These are phyloP conservation scores for Wallacemonas sp. DNA, from an alignment of 208 protist species.

Conservation along the genomic window DNA sequence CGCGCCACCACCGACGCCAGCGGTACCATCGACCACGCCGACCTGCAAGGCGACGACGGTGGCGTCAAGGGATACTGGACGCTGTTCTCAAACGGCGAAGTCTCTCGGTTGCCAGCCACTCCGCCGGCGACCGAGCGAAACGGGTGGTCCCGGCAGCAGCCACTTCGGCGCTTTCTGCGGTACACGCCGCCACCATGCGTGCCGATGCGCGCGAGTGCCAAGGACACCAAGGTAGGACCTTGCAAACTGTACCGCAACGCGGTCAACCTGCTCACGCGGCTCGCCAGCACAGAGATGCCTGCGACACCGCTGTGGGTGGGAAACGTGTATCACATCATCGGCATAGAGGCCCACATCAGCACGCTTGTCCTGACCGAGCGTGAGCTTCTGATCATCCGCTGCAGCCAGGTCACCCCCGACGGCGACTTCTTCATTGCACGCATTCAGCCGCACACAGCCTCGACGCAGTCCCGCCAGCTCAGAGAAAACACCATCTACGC, in stretches of 20 bases:
- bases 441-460: conserved; percentile 45
- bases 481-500: conserved; percentile 25
- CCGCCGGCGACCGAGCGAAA: neutral
- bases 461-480: conserved; percentile 29
- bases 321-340: conserved; percentile 68
- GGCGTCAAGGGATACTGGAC: neutral
- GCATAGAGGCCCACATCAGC: conserved; percentile 59
- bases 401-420: conserved; percentile 52
- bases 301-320: conserved; percentile 38
- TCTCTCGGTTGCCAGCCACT: neutral
- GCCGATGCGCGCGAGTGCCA: conserved; percentile 24
- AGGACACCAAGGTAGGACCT: conserved; percentile 8
- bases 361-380: conserved; percentile 48
- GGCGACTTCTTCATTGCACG: conserved; percentile 68
- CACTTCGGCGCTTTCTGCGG: conserved; percentile 52
- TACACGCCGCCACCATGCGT: conserved; percentile 56
- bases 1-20: conserved; percentile 1
- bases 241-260: conserved; percentile 38
- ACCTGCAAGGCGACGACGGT: neutral
- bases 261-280: conserved; percentile 38
- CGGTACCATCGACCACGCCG: neutral
- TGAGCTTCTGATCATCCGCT: conserved; percentile 68
- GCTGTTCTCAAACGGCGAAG: conserved; percentile 2
- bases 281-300: conserved; percentile 29
- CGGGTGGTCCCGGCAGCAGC: conserved; percentile 21